Base-by-base conservation (phyloP, 2,329 filamentous ascomycete genomes). In the Fusarium drepaniforme region DNA sequence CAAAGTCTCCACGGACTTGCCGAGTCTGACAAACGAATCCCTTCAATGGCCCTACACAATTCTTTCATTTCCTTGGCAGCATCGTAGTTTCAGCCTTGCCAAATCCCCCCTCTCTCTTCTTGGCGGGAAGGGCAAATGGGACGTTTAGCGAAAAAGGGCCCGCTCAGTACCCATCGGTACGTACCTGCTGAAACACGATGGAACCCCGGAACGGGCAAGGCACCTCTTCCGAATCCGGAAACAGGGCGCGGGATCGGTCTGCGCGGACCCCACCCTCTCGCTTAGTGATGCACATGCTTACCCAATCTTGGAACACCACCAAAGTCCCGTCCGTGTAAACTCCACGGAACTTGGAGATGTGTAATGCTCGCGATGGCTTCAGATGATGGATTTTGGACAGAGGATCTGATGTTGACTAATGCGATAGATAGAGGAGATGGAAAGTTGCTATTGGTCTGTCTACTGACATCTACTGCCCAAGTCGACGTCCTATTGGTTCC, bases 271-370 rank as follows among this genome's bases (percentile, higher is more conserved):
- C 28, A 30, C 30, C 44, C 44, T 28, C 23, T 62, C 35, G 64
- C 58, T 63, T 67, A 67, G 35, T 12, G 49, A 56, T 56, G 30
- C 28, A 33, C 28, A 21, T 33, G 28, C 49, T 56, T 56, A 56
- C 28, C 49, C 49, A 53, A 53, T 53, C 28, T 53, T 28, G 18
- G 18, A 51, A 67, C 38, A 37, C 28, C 60, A 59, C 33, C 40
- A 46, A 49, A 61, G 40, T 60, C 35, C 23, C 33, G 30, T 13
- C 33, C 16, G 12, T n/a, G 37, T 13, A 61, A 63, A 63, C 64
- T 67, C 64, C 66, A 71, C 44, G 66, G 67, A 75, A 57, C 60
- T 67, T 13, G 30, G 63, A 61, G 44, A 64, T 67, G 46, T 66
- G 57, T 46, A 68, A 74, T 49, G 49, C 62, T 74, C 68, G 63